Evolutionary conservation across 148 eudicot genomes (phyloP), one percentile per base, ranked within the genome.

Genomic region (Rheum nobile): DNA sequence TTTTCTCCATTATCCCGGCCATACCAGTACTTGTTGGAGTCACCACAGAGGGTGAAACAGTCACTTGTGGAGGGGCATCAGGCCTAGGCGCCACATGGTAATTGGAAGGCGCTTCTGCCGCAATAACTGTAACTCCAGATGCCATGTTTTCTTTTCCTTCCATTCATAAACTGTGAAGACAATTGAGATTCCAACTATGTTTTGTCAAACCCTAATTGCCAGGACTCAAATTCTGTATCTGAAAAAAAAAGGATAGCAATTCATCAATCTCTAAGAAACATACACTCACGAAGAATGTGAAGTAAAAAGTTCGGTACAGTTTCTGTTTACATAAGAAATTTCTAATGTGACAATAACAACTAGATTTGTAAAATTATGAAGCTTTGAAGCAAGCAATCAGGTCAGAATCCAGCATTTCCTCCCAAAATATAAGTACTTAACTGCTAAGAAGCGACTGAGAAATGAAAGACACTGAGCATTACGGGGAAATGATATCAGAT

Each of bases 51-150:
- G 83, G 80, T 3, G 79, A 54, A 32, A 77, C 79, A 6, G 78
- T 65, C 34, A 76, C 14, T 34, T 75, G 77, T 13, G 65, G 63
- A 0, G 83, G 74, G 42, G 71, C 82, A 39, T 86, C 96, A 26
- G 76, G 73, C 78, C 88, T 79, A 35, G 87, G 78, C 31, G 87
- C 87, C 61, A 86, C 80, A 75, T 83, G 88, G 71, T 88, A 88
- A 78, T 77, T 85, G 2, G 96, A 88, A 29, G 88, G 86, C 37
- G 86, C 80, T 72, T 84, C 90, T 0, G 84, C 82, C 57, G 82
- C 85, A 14, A 83, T 78, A n/a, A 88, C 87, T 16, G 82, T 86
- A 76, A 86, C 90, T 32, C 87, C 88, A 19, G 82, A 68, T 0
- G 72, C 71, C 74, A 67, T 79, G 71, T 72, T 74, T 57, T 83